These are phyloP conservation scores for Fusarium sp. DNA, from an alignment of 2,329 filamentous ascomycete species.

Conservation along the genomic window DNA sequence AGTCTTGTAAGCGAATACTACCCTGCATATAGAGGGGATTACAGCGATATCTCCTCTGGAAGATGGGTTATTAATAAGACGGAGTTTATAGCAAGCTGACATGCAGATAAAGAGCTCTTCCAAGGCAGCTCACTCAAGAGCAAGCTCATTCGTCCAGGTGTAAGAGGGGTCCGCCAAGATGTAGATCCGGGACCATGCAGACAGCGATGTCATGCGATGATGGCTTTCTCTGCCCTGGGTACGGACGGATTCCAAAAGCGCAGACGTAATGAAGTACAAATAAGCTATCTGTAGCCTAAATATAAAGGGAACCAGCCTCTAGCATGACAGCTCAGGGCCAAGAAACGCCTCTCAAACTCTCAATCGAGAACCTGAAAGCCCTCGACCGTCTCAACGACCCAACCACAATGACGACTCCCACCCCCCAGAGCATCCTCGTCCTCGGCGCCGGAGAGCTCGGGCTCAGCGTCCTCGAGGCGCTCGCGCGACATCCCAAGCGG, in stretches of 20 bases:
- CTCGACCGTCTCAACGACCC: constrained; percentile 42
- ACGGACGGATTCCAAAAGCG: constrained; percentile 17
- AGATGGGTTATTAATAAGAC: background rate
- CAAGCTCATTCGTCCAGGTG: constrained; percentile 8
- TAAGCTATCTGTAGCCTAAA: constrained; percentile 35
- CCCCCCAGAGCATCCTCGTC: constrained; percentile 60
- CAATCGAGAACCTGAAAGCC: constrained; percentile 42
- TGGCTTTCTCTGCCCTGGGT: background rate
- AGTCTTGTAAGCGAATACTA: background rate
- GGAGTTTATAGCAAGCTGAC: constrained; percentile 21
- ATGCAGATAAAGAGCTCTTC: constrained; percentile 11
- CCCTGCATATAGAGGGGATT: background rate
- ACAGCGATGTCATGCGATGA: background rate
- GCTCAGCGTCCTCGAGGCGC: constrained; percentile 62
- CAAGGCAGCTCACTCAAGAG: background rate
- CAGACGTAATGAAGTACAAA: constrained; percentile 11
- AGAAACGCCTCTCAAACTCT: constrained; percentile 41
- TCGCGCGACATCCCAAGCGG: constrained; percentile 59
- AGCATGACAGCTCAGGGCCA: constrained; percentile 27
- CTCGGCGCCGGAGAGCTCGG: constrained; percentile 76
- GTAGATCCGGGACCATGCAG: constrained; percentile 2
- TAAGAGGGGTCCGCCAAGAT: constrained; percentile 8
- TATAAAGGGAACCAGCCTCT: constrained; percentile 10
- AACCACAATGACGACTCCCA: constrained; percentile 34
- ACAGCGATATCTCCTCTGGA: background rate